These are phyloP conservation scores for Botrytis tulipae DNA, from an alignment of 2,329 filamentous ascomycete genomes.

Conservation along the genomic window DNA sequence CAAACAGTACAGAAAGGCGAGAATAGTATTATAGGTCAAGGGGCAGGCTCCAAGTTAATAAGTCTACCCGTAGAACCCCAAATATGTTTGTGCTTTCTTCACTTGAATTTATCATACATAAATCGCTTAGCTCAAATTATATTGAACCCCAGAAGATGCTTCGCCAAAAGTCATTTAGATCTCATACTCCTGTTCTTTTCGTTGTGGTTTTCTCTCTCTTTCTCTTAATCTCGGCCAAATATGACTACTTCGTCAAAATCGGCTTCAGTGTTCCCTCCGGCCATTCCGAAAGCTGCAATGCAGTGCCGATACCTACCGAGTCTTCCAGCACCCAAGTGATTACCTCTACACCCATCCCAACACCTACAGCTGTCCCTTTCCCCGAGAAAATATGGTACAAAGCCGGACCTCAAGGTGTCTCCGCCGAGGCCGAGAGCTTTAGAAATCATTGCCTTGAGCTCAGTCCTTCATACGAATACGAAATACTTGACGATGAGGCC, in stretches of 20 bases:
- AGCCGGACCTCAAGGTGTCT: background rate
- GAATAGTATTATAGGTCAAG: too few relatives aligned
- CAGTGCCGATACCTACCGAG: background rate
- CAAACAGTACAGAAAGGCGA: too few relatives aligned
- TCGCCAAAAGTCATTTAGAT: background rate
- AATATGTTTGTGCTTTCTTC: too few relatives aligned
- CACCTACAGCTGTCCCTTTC: background rate
- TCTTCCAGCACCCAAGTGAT: background rate
- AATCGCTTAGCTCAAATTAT: too few relatives aligned
- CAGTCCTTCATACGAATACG: background rate
- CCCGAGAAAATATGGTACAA: background rate
- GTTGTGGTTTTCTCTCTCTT: background rate
- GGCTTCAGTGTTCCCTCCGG: background rate
- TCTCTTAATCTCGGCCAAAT: fast-evolving
- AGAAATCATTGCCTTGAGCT: background rate
- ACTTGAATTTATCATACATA: too few relatives aligned
- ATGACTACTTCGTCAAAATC: background rate
- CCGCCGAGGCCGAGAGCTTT: background rate
- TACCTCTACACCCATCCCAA: background rate
- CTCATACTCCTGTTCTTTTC: background rate
- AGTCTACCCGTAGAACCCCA: too few relatives aligned
- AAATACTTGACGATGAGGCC: background rate
- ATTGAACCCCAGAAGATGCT: too few relatives aligned
- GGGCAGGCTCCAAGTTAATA: too few relatives aligned
- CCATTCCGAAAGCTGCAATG: background rate